Evolutionary conservation across 2,329 filamentous ascomycete genomes (phyloP).

Genomic region (Elsinoe arachidis): DNA sequence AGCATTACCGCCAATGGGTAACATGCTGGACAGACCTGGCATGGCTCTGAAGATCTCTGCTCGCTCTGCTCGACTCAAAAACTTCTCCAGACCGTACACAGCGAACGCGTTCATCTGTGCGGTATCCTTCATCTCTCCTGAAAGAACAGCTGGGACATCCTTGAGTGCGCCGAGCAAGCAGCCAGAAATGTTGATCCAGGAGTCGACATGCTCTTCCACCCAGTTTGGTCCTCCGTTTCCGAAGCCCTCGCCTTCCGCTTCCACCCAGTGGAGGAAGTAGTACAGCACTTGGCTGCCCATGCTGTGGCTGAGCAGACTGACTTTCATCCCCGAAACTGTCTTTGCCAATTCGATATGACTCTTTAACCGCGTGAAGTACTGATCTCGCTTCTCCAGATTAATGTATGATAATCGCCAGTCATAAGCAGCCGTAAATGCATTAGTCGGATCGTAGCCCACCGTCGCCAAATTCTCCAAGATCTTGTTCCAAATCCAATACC

Average conservation of each 20-base stretch:
- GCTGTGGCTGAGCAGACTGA: slow-evolving; percentile 81
- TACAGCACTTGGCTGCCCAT: slow-evolving; percentile 96
- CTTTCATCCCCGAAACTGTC: slow-evolving; percentile 65
- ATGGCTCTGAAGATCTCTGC: slow-evolving; percentile 93
- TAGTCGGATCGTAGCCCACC: slow-evolving; percentile 86
- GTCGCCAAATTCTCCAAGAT: slow-evolving; percentile 95
- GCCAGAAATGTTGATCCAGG: slow-evolving; percentile 96
- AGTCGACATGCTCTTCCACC: slow-evolving; percentile 84
- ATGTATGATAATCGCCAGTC: slow-evolving; percentile 90
- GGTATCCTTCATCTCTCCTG: slow-evolving; percentile 97
- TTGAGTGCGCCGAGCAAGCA: slow-evolving; percentile 96
- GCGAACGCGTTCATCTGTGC: slow-evolving; percentile 94
- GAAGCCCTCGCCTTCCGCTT: slow-evolving; percentile 53
- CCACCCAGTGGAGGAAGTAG: slow-evolving; percentile 76
- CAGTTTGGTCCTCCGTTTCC: slow-evolving; percentile 76
- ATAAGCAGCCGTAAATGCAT: slow-evolving; percentile 61
- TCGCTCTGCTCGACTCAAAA: slow-evolving; percentile 80
- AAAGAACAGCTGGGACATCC: slow-evolving; percentile 79
- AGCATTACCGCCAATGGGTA: slow-evolving; percentile 84
- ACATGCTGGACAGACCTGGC: slow-evolving; percentile 94
- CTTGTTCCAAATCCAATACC: slow-evolving; percentile 99
- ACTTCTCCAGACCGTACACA: slow-evolving; percentile 93
- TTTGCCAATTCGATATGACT: slow-evolving; percentile 79
- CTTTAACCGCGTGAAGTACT: slow-evolving; percentile 89
- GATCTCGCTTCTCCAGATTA: slow-evolving; percentile 82